Conservation (phyloP, 805 yeast genomes). For the Candida loeiensis region DNA sequence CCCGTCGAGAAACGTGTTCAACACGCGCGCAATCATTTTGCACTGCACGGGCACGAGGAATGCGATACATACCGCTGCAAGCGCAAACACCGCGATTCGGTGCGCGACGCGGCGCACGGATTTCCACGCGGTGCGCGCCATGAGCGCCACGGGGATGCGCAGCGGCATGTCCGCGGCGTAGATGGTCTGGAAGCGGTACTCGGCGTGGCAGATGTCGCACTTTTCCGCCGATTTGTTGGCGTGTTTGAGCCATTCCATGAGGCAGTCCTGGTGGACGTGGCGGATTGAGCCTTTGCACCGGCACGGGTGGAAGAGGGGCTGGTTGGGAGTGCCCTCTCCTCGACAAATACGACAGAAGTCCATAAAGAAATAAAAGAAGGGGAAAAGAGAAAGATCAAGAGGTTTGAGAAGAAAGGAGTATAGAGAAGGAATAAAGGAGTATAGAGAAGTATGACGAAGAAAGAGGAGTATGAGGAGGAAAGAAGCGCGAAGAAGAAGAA, state of each 20-base stretch:
- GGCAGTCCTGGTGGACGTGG: constrained; percentile 89
- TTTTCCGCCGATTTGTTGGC: constrained; percentile 53
- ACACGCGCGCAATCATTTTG: constrained; percentile 50
- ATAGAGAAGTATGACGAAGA: background rate
- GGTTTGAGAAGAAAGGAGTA: background rate
- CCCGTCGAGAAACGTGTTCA: constrained; percentile 53
- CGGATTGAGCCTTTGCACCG: constrained; percentile 90
- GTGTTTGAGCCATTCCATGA: constrained; percentile 81
- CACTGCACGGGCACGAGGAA: constrained; percentile 58
- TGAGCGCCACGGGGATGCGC: constrained; percentile 51
- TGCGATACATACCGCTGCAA: constrained; percentile 41
- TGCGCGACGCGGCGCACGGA: constrained; percentile 13
- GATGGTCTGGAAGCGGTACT: constrained; percentile 63
- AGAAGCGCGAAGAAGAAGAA: no score
- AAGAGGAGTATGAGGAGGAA: no score
- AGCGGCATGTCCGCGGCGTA: constrained; percentile 65
- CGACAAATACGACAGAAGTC: constrained; percentile 81
- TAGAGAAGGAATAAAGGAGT: background rate
- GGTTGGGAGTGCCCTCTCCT: constrained; percentile 75
- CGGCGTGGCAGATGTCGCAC: constrained; percentile 87
- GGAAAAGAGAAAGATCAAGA: background rate
- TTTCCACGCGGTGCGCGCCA: constrained; percentile 38
- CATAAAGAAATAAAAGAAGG: background rate
- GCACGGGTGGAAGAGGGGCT: constrained; percentile 89
- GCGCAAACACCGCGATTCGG: constrained; percentile 21